phyloP scores from a whole-genome alignment of 768 basidiomycete species.

The Tephrocybe sp. region DNA sequence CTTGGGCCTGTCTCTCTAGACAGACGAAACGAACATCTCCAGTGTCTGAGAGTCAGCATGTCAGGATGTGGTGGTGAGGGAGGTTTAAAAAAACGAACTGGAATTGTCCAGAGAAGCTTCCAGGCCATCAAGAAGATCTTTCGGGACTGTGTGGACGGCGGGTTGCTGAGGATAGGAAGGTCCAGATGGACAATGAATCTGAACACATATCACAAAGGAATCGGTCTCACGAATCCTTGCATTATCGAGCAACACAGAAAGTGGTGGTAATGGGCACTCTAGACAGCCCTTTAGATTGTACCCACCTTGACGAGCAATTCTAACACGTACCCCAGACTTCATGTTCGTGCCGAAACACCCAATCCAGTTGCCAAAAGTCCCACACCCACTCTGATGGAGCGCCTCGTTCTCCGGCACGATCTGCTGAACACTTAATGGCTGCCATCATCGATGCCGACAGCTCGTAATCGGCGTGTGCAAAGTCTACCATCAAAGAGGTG shows the following conservation, averaged over 20 bases:
- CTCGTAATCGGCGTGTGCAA: constrained; percentile 58
- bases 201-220: constrained; percentile 72
- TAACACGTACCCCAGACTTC: constrained; percentile 70
- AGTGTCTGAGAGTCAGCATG: constrained; percentile 44
- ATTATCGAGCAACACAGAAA: constrained; percentile 63
- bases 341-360: constrained; percentile 66
- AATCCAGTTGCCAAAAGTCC: constrained; percentile 71
- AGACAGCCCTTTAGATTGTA: not conserved
- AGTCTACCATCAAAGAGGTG: constrained; percentile 64
- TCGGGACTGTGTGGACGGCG: constrained; percentile 62
- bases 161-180: constrained; percentile 68
- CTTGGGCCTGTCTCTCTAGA: constrained; percentile 45
- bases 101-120: constrained; percentile 73
- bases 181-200: constrained; percentile 63
- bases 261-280: constrained; percentile 65
- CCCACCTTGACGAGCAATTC: not conserved
- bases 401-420: constrained; percentile 58
- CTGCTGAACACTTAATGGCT: constrained; percentile 66
- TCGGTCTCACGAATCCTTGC: constrained; percentile 58
- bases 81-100: constrained; percentile 48
- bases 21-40: constrained; percentile 80
- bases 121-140: constrained; percentile 65
- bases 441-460: constrained; percentile 67
- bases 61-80: too few species aligned
- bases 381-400: constrained; percentile 73